Percentiles rank a stretch among this genome's conserved stretches.
These are phyloP conservation scores for Chlorella sp. DNA, from an alignment of 139 green algal genomes.

Conservation along the genomic window DNA sequence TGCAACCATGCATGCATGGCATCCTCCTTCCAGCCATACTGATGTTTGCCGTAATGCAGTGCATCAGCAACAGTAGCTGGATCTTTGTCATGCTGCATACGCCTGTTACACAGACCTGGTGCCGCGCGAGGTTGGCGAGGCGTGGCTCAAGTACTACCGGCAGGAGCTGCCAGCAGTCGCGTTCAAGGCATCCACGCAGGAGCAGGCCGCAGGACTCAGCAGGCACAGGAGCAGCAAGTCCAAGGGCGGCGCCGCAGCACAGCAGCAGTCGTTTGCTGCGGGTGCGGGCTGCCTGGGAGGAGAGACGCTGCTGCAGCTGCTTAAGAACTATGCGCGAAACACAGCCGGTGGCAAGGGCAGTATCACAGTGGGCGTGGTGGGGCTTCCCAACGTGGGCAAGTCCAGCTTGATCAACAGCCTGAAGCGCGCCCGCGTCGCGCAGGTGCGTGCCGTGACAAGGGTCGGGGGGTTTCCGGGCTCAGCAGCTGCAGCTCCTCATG, in stretches of 20 bases:
- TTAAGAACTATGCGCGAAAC: conserved; percentile 96
- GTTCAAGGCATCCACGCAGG: conserved; percentile 95
- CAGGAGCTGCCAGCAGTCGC: conserved; percentile 91
- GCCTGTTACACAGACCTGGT: conserved; percentile 75
- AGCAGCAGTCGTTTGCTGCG: no score
- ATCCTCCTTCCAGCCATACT: no score
- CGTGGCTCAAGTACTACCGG: conserved; percentile 91
- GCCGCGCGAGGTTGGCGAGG: conserved; percentile 74
- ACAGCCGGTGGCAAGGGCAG: conserved; percentile 80
- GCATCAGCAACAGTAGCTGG: no score
- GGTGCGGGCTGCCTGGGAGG: conserved; percentile 61
- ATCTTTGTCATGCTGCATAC: no score
- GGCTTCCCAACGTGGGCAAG: conserved; percentile 98
- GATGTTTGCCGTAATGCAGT: no score
- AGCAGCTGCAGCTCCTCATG: no score
- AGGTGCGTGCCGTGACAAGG: conserved; percentile 34
- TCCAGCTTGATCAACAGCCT: conserved; percentile 95
- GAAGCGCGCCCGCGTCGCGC: conserved; percentile 78
- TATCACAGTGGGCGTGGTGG: conserved; percentile 96
- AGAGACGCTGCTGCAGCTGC: conserved; percentile 92
- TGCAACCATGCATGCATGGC: no score
- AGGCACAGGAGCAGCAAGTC: conserved; percentile 9
- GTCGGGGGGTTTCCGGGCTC: no score
- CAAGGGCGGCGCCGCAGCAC: not conserved
- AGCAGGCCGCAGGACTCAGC: conserved; percentile 40